A percentile compares a stretch with the other conserved stretches of the same genome.
These are phyloP conservation scores for Globisporangium echinulatum DNA, from an alignment of 352 stramenopile genomes.

Conservation along the genomic window DNA sequence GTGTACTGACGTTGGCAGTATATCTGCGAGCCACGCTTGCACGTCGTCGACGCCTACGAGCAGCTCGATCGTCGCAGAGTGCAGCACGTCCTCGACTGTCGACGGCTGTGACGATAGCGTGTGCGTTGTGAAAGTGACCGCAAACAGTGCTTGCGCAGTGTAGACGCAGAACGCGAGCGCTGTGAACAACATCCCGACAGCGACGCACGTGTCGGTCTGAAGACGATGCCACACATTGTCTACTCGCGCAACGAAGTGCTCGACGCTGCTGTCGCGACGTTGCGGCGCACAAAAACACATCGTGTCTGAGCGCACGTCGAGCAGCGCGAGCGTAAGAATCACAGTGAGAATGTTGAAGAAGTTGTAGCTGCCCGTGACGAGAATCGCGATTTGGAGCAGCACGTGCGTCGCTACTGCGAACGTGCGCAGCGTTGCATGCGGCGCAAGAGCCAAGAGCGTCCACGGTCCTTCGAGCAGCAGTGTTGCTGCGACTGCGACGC, in stretches of 20 bases:
- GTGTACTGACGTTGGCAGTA: slow-evolving; percentile 21
- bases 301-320: slow-evolving; percentile 15
- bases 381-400: slow-evolving; percentile 78
- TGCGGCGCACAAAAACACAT: background rate
- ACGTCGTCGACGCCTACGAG: slow-evolving; percentile 27
- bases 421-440: slow-evolving; percentile 40
- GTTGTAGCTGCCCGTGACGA: slow-evolving; percentile 91
- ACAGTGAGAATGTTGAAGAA: slow-evolving; percentile 93
- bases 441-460: slow-evolving; percentile 77
- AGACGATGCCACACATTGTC: background rate
- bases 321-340: slow-evolving; percentile 21
- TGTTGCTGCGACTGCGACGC: slow-evolving; percentile 72
- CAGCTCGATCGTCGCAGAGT: slow-evolving; percentile 23
- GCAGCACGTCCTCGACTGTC: slow-evolving; percentile 10
- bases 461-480: slow-evolving; percentile 87
- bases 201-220: background rate
- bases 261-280: background rate
- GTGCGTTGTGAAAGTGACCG: background rate
- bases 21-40: slow-evolving; percentile 32
- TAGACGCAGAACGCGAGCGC: background rate
- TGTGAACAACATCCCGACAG: background rate
- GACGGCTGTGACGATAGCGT: background rate
- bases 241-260: background rate
- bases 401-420: slow-evolving; percentile 62
- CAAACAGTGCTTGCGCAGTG: background rate